Conservation (phyloP, 2,329 filamentous ascomycete species). For the Sporothrix brunneoviolacea region DNA sequence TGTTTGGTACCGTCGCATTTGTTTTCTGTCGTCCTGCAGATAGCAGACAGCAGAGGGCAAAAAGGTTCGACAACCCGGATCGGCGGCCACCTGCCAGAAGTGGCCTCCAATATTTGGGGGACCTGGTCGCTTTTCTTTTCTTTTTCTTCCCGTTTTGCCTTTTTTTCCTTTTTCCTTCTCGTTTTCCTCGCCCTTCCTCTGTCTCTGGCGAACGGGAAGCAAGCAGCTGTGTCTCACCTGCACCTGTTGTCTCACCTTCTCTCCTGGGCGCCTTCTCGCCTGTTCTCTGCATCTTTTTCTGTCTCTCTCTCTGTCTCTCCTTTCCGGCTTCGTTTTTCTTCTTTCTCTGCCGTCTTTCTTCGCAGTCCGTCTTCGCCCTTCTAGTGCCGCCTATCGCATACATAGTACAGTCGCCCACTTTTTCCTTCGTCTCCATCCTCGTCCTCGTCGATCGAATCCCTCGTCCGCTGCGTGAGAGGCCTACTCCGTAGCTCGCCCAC, state of each 20-base stretch:
- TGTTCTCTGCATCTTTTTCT: background rate
- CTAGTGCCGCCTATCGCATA: background rate
- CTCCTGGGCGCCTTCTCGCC: background rate
- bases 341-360: background rate
- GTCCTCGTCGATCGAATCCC: slow-evolving; percentile 2
- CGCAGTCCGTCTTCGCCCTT: background rate
- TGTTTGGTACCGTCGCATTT: slow-evolving; percentile 6
- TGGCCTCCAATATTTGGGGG: too few relatives aligned
- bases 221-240: slow-evolving; percentile 10
- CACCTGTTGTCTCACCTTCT: slow-evolving; percentile 6
- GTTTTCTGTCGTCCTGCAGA: background rate
- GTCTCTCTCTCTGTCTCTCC: slow-evolving; percentile 2
- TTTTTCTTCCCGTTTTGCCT: background rate
- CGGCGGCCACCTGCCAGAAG: background rate
- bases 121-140: background rate
- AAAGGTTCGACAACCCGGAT: background rate
- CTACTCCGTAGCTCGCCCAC: slow-evolving; percentile 6
- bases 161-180: background rate
- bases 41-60: background rate
- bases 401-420: slow-evolving; percentile 1
- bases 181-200: background rate
- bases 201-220: slow-evolving; percentile 6
- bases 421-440: background rate
- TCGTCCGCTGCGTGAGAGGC: slow-evolving; percentile 5
- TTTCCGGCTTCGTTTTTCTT: background rate